These are phyloP conservation scores for Candolleomyces aberdarensis DNA, from an alignment of 768 basidiomycete species.

Conservation along the genomic window DNA sequence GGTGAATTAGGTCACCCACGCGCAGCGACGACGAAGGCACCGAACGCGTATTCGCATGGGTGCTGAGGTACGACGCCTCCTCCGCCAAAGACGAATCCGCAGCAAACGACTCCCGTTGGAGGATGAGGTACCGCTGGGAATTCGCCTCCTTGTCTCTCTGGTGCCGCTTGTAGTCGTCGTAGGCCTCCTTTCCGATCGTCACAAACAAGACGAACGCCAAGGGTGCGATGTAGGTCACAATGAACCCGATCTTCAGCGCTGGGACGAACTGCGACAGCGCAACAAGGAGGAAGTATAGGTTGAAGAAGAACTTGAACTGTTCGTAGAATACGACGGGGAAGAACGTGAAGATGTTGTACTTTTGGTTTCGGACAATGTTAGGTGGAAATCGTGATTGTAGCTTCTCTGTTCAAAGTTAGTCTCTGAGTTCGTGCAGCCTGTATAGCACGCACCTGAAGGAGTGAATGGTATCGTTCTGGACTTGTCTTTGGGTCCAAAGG, in stretches of 20 bases:
- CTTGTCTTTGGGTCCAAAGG: slow-evolving; percentile 51
- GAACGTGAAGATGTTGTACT: slow-evolving; percentile 97
- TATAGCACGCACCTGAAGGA: slow-evolving; percentile 48
- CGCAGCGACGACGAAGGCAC: slow-evolving; percentile 85
- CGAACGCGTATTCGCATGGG: slow-evolving; percentile 59
- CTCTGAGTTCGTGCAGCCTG: not conserved
- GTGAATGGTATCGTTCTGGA: slow-evolving; percentile 78
- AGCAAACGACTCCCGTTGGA: slow-evolving; percentile 51
- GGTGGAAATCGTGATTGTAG: slow-evolving; percentile 70
- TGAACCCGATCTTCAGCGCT: slow-evolving; percentile 93
- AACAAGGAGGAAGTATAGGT: slow-evolving; percentile 95
- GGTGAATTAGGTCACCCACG: slow-evolving; percentile 85
- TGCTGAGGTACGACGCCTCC: slow-evolving; percentile 39
- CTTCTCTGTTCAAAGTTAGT: slow-evolving; percentile 49
- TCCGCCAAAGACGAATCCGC: slow-evolving; percentile 32
- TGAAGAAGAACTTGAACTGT: slow-evolving; percentile 99
- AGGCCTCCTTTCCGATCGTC: slow-evolving; percentile 98
- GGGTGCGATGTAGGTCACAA: slow-evolving; percentile 93
- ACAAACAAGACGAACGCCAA: slow-evolving; percentile 92
- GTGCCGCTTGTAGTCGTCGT: slow-evolving; percentile 95
- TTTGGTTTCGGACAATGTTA: slow-evolving; percentile 95
- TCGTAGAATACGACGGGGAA: slow-evolving; percentile 96
- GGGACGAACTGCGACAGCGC: slow-evolving; percentile 96
- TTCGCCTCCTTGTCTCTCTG: slow-evolving; percentile 93
- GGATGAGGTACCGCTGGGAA: slow-evolving; percentile 83